phyloP scores from a whole-genome alignment of 2,329 filamentous ascomycete genomes.

The Botrytis byssoidea region DNA sequence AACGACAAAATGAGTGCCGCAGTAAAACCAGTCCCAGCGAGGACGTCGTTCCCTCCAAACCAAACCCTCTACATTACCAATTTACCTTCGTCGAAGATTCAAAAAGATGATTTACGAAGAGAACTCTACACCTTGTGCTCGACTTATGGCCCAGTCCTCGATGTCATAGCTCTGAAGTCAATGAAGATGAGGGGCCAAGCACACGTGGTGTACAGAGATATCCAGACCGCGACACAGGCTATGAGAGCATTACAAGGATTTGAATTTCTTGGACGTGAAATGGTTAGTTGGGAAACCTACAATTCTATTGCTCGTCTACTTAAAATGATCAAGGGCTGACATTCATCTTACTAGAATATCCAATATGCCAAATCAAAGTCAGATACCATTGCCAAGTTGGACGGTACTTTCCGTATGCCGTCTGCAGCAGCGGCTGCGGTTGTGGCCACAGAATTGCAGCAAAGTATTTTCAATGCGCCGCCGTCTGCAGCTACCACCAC shows the following conservation, averaged over 20 bases:
- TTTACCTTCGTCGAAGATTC: constrained; percentile 80
- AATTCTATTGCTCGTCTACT: background rate
- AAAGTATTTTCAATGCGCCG: constrained; percentile 75
- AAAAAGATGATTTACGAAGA: constrained; percentile 82
- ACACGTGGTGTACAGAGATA: constrained; percentile 85
- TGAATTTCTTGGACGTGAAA: constrained; percentile 77
- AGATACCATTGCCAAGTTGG: constrained; percentile 83
- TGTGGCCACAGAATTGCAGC: constrained; percentile 71
- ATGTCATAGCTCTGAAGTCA: constrained; percentile 86
- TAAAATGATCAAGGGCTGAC: background rate
- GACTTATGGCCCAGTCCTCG: constrained; percentile 87
- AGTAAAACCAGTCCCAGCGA: constrained; percentile 2
- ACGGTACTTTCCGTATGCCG: constrained; percentile 81
- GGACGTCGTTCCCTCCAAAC: constrained; percentile 56
- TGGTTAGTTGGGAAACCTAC: constrained; percentile 59
- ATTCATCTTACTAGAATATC: constrained; percentile 63
- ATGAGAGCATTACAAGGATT: constrained; percentile 86
- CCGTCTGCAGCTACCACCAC: constrained; percentile 48
- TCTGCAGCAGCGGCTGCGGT: constrained; percentile 53
- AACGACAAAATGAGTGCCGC: constrained; percentile 11
- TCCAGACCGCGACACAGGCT: constrained; percentile 88
- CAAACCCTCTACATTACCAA: constrained; percentile 89
- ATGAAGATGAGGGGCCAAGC: constrained; percentile 94
- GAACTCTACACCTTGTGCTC: constrained; percentile 92
- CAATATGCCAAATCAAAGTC: constrained; percentile 89